These are phyloP conservation scores for Ceratorhiza oryzae-sativae DNA, from an alignment of 1,284 basidiomycete genomes.

Conservation along the genomic window DNA sequence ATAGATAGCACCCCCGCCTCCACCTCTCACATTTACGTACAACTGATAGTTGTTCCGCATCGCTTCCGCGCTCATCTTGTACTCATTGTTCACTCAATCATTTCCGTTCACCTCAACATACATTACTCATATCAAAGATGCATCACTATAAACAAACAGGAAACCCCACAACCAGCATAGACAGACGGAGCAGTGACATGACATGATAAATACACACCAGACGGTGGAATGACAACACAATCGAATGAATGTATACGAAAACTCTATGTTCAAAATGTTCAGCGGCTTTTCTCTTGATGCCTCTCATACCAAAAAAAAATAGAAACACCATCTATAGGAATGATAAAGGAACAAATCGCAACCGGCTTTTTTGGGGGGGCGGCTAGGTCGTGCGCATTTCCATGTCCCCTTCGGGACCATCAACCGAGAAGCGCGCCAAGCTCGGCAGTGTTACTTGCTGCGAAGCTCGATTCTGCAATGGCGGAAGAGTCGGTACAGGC, in stretches of 20 bases:
- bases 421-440: conserved; percentile 29
- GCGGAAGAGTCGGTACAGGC: conserved; percentile 33
- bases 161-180: conserved; percentile 8
- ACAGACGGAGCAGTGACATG: conserved; percentile 29
- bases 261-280: conserved; percentile 19
- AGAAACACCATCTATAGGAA: conserved; percentile 21
- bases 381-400: conserved; percentile 26
- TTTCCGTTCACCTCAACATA: conserved; percentile 5
- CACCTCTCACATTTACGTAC: conserved; percentile 1
- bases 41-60: not conserved
- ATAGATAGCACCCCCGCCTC: conserved; percentile 1
- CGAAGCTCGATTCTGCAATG: conserved; percentile 29
- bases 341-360: conserved; percentile 20
- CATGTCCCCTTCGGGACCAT: conserved; percentile 24
- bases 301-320: not conserved
- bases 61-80: not conserved
- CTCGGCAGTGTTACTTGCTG: conserved; percentile 34
- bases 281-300: not conserved
- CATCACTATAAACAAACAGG: conserved; percentile 15
- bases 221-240: conserved; percentile 5
- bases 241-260: conserved; percentile 15
- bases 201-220: conserved; percentile 22
- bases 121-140: conserved; percentile 7
- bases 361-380: conserved; percentile 7
- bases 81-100: not conserved